phyloP scores from a whole-genome alignment of 1,284 basidiomycete genomes.

The Puccinia coronata region DNA sequence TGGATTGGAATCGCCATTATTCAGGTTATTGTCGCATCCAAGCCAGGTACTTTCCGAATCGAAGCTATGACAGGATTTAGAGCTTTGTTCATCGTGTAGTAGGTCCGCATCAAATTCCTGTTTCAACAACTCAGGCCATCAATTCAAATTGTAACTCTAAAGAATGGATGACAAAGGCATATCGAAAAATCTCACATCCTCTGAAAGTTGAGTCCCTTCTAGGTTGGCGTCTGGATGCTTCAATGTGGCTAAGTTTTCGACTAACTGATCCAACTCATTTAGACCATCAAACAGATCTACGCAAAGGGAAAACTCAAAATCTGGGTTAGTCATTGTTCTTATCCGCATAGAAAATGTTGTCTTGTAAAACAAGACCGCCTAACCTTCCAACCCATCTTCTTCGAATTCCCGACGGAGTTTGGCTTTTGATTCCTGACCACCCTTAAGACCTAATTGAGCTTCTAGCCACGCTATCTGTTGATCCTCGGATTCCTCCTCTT shows the following conservation, averaged over 20 bases:
- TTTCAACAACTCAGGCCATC: neutral
- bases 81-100: neutral
- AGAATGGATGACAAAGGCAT: neutral
- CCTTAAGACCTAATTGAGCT: slow-evolving; percentile 37
- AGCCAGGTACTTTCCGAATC: slow-evolving; percentile 29
- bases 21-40: neutral
- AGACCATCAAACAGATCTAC: slow-evolving; percentile 48
- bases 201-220: neutral
- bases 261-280: slow-evolving; percentile 40
- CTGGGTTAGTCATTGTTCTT: neutral
- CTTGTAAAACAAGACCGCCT: neutral
- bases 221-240: neutral
- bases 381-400: slow-evolving; percentile 49
- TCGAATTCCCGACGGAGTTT: slow-evolving; percentile 45
- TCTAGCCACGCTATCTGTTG: slow-evolving; percentile 49
- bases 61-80: slow-evolving; percentile 6
- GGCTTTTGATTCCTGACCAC: slow-evolving; percentile 30
- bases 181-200: slow-evolving; percentile 9
- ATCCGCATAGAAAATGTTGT: neutral
- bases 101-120: neutral
- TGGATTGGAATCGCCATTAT: neutral
- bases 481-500: slow-evolving; percentile 42
- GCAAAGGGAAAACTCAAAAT: neutral
- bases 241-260: slow-evolving; percentile 11
- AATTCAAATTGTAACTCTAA: neutral